Evolutionary conservation across 2,329 filamentous ascomycete genomes (phyloP).

Genomic region (Colletotrichum aenigma): DNA sequence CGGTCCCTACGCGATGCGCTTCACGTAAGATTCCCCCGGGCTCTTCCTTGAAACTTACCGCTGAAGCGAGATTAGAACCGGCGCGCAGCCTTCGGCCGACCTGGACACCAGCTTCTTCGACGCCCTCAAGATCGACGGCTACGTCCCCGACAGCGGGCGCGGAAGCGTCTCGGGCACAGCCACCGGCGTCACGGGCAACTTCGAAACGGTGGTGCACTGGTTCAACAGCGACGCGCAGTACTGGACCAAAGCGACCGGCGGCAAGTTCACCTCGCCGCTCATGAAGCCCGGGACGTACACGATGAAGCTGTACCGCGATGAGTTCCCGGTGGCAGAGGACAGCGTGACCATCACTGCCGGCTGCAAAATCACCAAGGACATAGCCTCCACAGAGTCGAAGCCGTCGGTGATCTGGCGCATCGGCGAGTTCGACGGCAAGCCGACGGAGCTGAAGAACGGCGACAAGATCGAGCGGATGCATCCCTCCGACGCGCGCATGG

Average conservation of each 20-base stretch:
- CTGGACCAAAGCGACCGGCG: slow-evolving; percentile 55
- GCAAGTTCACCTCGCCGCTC: slow-evolving; percentile 57
- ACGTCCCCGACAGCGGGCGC: slow-evolving; percentile 51
- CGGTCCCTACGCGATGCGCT: slow-evolving; percentile 62
- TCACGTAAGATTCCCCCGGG: slow-evolving; percentile 49
- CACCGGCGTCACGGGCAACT: slow-evolving; percentile 49
- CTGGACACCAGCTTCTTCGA: slow-evolving; percentile 62
- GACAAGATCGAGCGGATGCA: slow-evolving; percentile 64
- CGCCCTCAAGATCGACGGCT: slow-evolving; percentile 55
- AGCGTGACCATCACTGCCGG: slow-evolving; percentile 52
- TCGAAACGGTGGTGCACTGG: slow-evolving; percentile 63
- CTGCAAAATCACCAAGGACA: slow-evolving; percentile 48
- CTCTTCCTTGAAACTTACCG: too few species aligned
- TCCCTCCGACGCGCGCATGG: slow-evolving; percentile 58
- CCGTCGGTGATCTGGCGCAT: slow-evolving; percentile 56
- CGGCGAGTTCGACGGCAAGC: slow-evolving; percentile 62
- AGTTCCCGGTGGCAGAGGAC: slow-evolving; percentile 53
- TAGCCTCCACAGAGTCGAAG: slow-evolving; percentile 42
- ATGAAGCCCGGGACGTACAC: slow-evolving; percentile 67
- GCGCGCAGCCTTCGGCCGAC: slow-evolving; percentile 44
- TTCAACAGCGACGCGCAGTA: slow-evolving; percentile 59
- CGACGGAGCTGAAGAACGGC: slow-evolving; percentile 61
- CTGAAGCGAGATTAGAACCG: slow-evolving; percentile 35
- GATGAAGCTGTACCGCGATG: slow-evolving; percentile 62
- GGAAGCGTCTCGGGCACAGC: slow-evolving; percentile 60